Conservation (phyloP, 768 basidiomycete genomes). For the Candolleomyces efflorescens region DNA sequence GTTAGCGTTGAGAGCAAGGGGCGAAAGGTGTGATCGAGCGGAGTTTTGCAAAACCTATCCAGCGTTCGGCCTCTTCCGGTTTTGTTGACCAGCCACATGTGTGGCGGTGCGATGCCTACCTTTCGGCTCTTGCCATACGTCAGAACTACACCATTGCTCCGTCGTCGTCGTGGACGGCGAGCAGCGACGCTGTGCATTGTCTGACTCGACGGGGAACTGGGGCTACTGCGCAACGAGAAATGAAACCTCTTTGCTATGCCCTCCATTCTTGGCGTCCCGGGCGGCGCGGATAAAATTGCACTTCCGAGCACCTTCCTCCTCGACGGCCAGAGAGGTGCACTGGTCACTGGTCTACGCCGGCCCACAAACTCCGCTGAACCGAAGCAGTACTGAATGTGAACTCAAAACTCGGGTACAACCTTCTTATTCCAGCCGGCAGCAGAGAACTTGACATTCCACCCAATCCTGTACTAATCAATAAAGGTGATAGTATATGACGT, state of each 20-base stretch:
- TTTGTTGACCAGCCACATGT: neutral
- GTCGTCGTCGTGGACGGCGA: neutral
- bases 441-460: neutral
- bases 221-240: too few species aligned
- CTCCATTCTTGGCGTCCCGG: too few species aligned
- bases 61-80: neutral
- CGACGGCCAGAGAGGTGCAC: too few species aligned
- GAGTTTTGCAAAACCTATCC: conserved; percentile 3
- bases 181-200: neutral
- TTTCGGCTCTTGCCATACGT: neutral
- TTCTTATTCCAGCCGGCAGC: neutral
- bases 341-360: too few species aligned
- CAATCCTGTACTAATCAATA: neutral
- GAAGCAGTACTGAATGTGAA: neutral
- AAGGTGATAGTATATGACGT: neutral
- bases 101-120: neutral
- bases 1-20: neutral
- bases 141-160: neutral
- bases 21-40: neutral
- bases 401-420: neutral
- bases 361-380: too few species aligned
- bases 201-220: too few species aligned
- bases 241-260: too few species aligned
- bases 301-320: too few species aligned
- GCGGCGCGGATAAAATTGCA: too few species aligned